Conservation (phyloP, 129 eudicot genomes). For the Tagetes patula region DNA sequence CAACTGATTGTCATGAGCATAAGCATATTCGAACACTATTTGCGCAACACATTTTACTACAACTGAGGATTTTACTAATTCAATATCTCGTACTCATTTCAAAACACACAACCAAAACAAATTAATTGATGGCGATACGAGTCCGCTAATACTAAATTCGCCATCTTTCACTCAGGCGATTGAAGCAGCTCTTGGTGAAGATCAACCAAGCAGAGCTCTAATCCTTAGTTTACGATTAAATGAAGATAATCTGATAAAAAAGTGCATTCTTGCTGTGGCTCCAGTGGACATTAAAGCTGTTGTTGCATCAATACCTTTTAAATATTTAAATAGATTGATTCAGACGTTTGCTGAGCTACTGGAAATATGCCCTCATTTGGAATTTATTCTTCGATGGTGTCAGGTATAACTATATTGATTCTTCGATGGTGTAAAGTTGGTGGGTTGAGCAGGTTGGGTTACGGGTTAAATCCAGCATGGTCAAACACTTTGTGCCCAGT, state of each 20-base stretch:
- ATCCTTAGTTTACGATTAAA: slow-evolving; percentile 85
- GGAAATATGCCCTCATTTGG: slow-evolving; percentile 82
- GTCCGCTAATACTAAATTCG: neutral
- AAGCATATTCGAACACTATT: neutral
- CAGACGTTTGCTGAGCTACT: slow-evolving; percentile 83
- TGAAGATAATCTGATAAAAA: slow-evolving; percentile 69
- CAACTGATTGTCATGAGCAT: neutral
- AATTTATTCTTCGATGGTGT: slow-evolving; percentile 89
- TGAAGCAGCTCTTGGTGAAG: slow-evolving; percentile 79
- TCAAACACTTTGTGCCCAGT: neutral
- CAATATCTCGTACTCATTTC: neutral
- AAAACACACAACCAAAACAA: neutral
- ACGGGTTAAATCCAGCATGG: neutral
- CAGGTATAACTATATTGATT: slow-evolving; percentile 44
- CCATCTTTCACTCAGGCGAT: slow-evolving; percentile 57
- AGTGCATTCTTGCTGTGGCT: slow-evolving; percentile 60
- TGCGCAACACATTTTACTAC: neutral
- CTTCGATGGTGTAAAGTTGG: neutral
- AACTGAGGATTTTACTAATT: neutral
- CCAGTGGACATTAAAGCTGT: slow-evolving; percentile 80
- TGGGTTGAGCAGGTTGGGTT: neutral
- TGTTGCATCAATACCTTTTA: slow-evolving; percentile 67
- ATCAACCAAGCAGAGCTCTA: slow-evolving; percentile 69
- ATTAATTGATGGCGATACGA: neutral
- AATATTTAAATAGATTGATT: slow-evolving; percentile 75